These are phyloP conservation scores for Aspergillus unguis DNA, from an alignment of 2,329 filamentous ascomycete genomes.

Conservation along the genomic window DNA sequence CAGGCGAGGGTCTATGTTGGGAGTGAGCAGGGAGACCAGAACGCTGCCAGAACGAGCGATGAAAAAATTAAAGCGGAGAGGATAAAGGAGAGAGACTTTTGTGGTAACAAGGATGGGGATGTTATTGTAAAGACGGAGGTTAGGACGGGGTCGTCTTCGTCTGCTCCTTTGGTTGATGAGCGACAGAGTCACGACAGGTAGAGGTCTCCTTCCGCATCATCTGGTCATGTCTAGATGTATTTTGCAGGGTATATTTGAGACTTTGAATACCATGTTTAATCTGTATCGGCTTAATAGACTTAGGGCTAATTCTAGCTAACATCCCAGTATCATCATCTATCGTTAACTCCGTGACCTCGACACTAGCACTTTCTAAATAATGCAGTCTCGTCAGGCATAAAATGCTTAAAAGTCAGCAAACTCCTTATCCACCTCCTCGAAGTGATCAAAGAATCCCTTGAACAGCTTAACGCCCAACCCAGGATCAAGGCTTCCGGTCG, in stretches of 20 bases:
- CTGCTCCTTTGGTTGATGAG: background rate
- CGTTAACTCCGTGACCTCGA: background rate
- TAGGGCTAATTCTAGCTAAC: too few species aligned
- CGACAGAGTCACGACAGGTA: background rate
- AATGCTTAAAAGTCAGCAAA: slow-evolving; percentile 50
- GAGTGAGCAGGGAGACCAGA: background rate
- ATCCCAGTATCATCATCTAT: background rate
- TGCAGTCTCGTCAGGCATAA: too few species aligned
- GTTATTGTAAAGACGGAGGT: background rate
- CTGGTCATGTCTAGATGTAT: too few species aligned
- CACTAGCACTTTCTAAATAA: background rate
- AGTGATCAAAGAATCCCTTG: slow-evolving; percentile 82
- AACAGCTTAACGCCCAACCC: slow-evolving; percentile 85
- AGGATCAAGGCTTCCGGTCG: slow-evolving; percentile 79
- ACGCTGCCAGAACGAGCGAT: background rate
- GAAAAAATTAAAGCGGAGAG: background rate
- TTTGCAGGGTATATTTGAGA: too few species aligned
- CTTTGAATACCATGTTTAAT: too few species aligned
- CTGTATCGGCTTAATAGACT: too few species aligned
- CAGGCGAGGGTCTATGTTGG: slow-evolving; percentile 1
- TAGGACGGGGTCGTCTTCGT: background rate
- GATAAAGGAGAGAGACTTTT: background rate
- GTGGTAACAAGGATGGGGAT: background rate
- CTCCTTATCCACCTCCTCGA: slow-evolving; percentile 78
- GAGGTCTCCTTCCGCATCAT: background rate